Conservation (phyloP, 2,329 filamentous ascomycete species). For the Lasiodiplodia citricola region DNA sequence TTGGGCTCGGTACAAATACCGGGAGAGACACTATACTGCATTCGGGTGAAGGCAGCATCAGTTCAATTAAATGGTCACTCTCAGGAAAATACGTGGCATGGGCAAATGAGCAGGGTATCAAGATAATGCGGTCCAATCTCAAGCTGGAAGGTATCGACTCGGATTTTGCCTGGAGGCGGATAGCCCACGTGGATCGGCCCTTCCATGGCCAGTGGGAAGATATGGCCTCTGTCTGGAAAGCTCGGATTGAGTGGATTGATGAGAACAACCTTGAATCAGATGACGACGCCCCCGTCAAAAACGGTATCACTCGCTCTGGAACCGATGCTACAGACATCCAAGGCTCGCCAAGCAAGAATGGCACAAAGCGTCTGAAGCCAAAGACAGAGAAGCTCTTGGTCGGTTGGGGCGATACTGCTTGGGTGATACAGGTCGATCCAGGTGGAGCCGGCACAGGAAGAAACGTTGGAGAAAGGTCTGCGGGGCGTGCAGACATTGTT, state of each 20-base stretch:
- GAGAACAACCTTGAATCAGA: conserved; percentile 78
- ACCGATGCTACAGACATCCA: conserved; percentile 33
- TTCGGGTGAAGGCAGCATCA: conserved; percentile 89
- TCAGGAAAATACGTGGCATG: conserved; percentile 92
- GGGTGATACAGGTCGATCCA: conserved; percentile 90
- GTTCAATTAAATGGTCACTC: conserved; percentile 90
- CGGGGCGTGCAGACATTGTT: conserved; percentile 85
- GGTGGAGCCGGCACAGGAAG: conserved; percentile 71
- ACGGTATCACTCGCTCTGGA: conserved; percentile 48
- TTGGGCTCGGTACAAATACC: conserved; percentile 77
- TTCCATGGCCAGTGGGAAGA: conserved; percentile 90
- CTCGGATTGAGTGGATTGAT: conserved; percentile 90
- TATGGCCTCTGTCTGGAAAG: conserved; percentile 96
- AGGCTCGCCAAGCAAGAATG: conserved; percentile 49
- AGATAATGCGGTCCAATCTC: conserved; percentile 92
- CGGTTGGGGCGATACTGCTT: conserved; percentile 95
- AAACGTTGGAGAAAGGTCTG: conserved; percentile 70
- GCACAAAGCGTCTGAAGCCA: conserved; percentile 44
- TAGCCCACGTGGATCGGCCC: conserved; percentile 89
- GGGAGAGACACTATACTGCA: conserved; percentile 89
- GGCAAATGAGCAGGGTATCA: conserved; percentile 96
- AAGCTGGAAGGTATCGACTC: conserved; percentile 76
- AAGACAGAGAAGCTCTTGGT: conserved; percentile 78
- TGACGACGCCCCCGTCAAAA: conserved; percentile 17
- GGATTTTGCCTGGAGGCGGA: conserved; percentile 91